These are phyloP conservation scores for Cryptosporidium ryanae DNA, from an alignment of 169 alveolate species.

Conservation along the genomic window DNA sequence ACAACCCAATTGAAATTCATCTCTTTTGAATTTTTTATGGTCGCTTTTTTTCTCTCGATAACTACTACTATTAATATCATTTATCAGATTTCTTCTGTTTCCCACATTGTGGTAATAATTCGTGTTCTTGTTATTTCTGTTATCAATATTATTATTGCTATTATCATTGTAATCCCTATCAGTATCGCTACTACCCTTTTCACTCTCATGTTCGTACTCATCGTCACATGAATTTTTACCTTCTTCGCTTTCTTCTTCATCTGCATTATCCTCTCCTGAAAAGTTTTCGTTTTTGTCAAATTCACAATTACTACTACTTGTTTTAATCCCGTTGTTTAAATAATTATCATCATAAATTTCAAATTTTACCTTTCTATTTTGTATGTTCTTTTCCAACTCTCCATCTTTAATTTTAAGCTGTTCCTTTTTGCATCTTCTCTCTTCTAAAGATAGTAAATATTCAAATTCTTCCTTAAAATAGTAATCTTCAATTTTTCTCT, in stretches of 20 bases:
- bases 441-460: background rate
- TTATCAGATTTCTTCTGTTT: background rate
- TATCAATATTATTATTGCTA: background rate
- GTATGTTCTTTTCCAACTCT: background rate
- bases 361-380: background rate
- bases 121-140: background rate
- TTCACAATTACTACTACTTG: background rate
- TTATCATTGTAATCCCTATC: background rate
- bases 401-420: background rate
- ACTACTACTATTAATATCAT: background rate
- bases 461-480: constrained; percentile 2
- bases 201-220: background rate
- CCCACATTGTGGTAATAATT: background rate
- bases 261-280: background rate
- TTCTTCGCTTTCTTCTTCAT: background rate
- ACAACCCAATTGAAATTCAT: no score
- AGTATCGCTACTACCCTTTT: background rate
- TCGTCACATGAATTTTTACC: background rate
- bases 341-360: background rate
- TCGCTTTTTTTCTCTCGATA: no score
- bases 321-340: background rate
- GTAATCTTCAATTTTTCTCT: background rate
- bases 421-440: constrained; percentile 3
- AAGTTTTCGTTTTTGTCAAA: background rate
- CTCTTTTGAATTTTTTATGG: no score